phyloP scores from a whole-genome alignment of 805 yeast genomes.

The Nakazawaea laoshanensis region DNA sequence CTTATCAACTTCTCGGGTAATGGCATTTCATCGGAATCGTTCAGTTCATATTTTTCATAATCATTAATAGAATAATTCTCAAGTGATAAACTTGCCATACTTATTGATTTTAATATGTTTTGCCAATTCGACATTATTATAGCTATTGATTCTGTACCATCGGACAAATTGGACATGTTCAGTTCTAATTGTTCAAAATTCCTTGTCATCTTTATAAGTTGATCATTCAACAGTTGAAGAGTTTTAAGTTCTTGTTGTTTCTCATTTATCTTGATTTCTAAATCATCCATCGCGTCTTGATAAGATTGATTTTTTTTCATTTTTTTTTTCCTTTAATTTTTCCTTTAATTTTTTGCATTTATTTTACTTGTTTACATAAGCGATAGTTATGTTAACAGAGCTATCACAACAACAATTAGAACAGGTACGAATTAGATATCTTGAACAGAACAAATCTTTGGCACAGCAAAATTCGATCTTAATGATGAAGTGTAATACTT shows the following conservation, averaged over 20 bases:
- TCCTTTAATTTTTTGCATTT: not conserved
- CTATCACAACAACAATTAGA: slow-evolving; percentile 12
- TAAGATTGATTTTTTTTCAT: not conserved
- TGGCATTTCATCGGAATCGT: slow-evolving; percentile 29
- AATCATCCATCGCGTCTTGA: slow-evolving; percentile 4
- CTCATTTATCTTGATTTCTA: slow-evolving; percentile 26
- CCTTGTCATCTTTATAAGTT: slow-evolving; percentile 34
- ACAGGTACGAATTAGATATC: slow-evolving; percentile 16
- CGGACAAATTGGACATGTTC: slow-evolving; percentile 37
- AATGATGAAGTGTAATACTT: slow-evolving; percentile 38
- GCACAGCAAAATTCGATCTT: slow-evolving; percentile 51
- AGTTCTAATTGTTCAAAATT: slow-evolving; percentile 41
- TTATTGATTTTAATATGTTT: slow-evolving; percentile 48
- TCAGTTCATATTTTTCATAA: slow-evolving; percentile 25
- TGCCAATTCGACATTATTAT: slow-evolving; percentile 59
- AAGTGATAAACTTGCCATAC: slow-evolving; percentile 50
- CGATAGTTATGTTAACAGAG: not conserved
- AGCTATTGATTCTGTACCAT: slow-evolving; percentile 55
- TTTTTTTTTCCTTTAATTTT: not conserved
- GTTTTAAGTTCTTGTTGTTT: slow-evolving; percentile 44
- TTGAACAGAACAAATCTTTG: slow-evolving; percentile 46
- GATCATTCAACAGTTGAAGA: slow-evolving; percentile 36
- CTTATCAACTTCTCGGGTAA: slow-evolving; percentile 63
- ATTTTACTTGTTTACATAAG: not conserved
- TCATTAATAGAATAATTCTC: slow-evolving; percentile 33